phyloP scores from a whole-genome alignment of 805 yeast genomes.

The Schizosaccharomyces osmophilus region DNA sequence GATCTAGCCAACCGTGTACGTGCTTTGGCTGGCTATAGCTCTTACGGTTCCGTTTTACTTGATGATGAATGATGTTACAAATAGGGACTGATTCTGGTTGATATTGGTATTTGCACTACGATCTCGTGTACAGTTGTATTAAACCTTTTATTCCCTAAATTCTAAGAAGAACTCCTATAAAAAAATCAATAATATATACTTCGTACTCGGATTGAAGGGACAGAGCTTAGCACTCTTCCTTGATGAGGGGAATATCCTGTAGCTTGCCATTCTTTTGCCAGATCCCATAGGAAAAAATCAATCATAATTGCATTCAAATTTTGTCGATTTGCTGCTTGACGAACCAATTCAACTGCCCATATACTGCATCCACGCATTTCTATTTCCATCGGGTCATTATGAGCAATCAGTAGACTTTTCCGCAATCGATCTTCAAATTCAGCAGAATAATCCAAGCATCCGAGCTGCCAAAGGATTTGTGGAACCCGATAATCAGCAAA shows the following conservation, averaged over 20 bases:
- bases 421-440: constrained; percentile 10
- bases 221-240: neutral
- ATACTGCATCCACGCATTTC: constrained; percentile 22
- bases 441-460: constrained; percentile 16
- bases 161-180: neutral
- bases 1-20: neutral
- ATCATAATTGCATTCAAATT: constrained; percentile 17
- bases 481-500: constrained; percentile 25
- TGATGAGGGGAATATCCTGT: neutral
- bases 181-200: neutral
- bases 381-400: constrained; percentile 16
- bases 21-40: neutral
- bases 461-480: constrained; percentile 17
- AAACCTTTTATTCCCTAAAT: no score
- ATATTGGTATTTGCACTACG: no score
- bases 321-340: constrained; percentile 8
- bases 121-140: no score
- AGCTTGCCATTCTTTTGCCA: constrained; percentile 18
- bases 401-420: constrained; percentile 8
- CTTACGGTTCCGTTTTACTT: neutral
- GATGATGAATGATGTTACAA: neutral
- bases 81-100: no score
- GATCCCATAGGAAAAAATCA: constrained; percentile 23
- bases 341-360: constrained; percentile 18
- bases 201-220: neutral